Evolutionary conservation across 192 early-diverging fungal genomes (phyloP).

Genomic region (Lunasporangiospora selenospora): DNA sequence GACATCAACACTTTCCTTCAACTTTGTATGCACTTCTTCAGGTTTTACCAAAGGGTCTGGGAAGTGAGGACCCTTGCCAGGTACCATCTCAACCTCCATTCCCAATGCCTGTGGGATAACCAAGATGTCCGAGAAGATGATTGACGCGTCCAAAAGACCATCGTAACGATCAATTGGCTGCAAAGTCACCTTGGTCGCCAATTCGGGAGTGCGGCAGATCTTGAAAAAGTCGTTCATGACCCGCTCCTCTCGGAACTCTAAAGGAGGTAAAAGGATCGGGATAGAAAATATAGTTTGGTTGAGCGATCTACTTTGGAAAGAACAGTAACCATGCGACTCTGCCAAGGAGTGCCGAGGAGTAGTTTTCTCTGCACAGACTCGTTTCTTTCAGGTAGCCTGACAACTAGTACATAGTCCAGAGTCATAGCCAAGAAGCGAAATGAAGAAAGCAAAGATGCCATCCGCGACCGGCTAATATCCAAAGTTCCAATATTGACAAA

Average conservation of each 20-base stretch:
- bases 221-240: constrained; percentile 93
- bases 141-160: constrained; percentile 91
- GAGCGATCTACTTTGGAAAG: too few species aligned
- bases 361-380: too few species aligned
- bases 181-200: constrained; percentile 94
- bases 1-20: constrained; percentile 72
- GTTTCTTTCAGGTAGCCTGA: too few species aligned
- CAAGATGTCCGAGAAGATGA: constrained; percentile 99
- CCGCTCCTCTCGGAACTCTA: constrained; percentile 90
- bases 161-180: constrained; percentile 96
- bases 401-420: neutral
- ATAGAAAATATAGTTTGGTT: neutral
- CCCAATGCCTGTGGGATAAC: constrained; percentile 98
- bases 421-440: neutral
- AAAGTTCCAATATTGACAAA: too few species aligned
- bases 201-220: constrained; percentile 90
- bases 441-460: neutral
- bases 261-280: constrained; percentile 1
- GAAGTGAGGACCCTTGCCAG: constrained; percentile 89
- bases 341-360: too few species aligned
- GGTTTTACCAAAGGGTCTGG: constrained; percentile 81
- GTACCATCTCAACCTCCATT: constrained; percentile 92
- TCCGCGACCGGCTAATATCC: too few species aligned
- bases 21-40: constrained; percentile 65
- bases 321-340: too few species aligned